Evolutionary conservation across 2,329 filamentous ascomycete genomes (phyloP), one percentile per base, ranked within the genome.

Genomic region (Xylariomycetidae sp.): DNA sequence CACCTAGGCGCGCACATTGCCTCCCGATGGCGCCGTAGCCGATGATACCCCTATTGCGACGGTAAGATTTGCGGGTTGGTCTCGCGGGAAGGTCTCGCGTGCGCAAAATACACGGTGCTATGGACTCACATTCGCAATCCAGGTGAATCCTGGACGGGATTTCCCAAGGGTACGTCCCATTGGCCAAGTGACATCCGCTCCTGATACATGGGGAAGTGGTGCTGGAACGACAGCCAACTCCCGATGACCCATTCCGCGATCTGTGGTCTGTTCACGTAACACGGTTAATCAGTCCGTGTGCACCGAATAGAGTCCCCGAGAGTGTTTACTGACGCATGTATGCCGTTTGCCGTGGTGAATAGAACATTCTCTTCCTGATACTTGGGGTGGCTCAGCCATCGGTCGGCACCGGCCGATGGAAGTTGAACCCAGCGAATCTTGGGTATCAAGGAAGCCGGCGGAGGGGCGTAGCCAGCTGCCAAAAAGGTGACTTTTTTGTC

Each of bases 191-290:
- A 34, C 45, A 46, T 48, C 1, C 39, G 27, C 9, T 16, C 29
- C 5, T 31, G 31, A 23, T 41, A 42, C 10, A 17, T 17, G 15
- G 23, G 16, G 25, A 34, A 15, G 1, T 54, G 49, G 37, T 73
- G 69, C 38, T 70, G 63, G 31, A 66, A 62, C 0, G 66, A 58
- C 3, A 75, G 51, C 47, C 64, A 74, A 0, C 69, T 72, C 5
- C 59, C 51, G 13, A 74, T 64, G 4, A 75, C 62, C 72, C 72
- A 76, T 51, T 76, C 72, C 0, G 70, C 61, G 37, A 75, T 75
- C 45, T 75, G 71, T 3, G 71, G 70, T 2, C 70, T 73, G 30
- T 8, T 10, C 14, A 30, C 4, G 6, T 30, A 9, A 27, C n/a
- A n/a, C n/a, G n/a, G n/a, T n/a, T n/a, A n/a, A n/a, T n/a, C n/a